Percentiles rank a stretch among this genome's conserved stretches.
These are phyloP conservation scores for Quercus wislizeni DNA, from an alignment of 306 rosid genomes.

Conservation along the genomic window DNA sequence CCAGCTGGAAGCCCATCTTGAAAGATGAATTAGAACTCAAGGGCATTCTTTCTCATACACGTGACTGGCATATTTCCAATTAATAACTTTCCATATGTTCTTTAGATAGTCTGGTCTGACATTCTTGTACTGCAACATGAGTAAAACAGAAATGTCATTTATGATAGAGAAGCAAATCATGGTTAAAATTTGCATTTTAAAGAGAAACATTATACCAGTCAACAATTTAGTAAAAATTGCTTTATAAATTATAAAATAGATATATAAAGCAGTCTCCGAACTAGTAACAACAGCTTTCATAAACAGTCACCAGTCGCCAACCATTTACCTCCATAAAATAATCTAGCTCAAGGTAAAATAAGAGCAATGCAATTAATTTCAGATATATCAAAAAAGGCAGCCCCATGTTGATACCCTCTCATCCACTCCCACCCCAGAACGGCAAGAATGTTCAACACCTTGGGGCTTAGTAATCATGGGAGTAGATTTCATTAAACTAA, in stretches of 20 bases:
- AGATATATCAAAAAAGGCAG: not conserved
- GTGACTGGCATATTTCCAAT: constrained; percentile 78
- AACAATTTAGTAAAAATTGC: not conserved
- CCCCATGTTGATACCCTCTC: not conserved
- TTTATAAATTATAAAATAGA: not conserved
- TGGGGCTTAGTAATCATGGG: not conserved
- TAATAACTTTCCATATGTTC: constrained; percentile 95
- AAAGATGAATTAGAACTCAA: constrained; percentile 10
- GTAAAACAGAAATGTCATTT: constrained; percentile 10
- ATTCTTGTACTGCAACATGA: constrained; percentile 85
- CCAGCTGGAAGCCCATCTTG: constrained; percentile 5
- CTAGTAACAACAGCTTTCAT: too few relatives aligned
- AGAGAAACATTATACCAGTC: not conserved
- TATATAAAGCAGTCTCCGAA: not conserved
- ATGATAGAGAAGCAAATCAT: constrained; percentile 1
- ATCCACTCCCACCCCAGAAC: not conserved
- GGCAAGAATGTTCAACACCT: not conserved
- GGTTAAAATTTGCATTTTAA: not conserved
- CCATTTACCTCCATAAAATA: not conserved
- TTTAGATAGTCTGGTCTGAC: constrained; percentile 93
- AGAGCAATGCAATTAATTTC: not conserved
- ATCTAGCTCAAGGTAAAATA: not conserved
- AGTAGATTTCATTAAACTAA: not conserved
- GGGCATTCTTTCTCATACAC: constrained; percentile 62
- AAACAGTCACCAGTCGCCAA: not conserved